Conservation (phyloP, 2,329 filamentous ascomycete species). For the Rhynchosporium secalis region DNA sequence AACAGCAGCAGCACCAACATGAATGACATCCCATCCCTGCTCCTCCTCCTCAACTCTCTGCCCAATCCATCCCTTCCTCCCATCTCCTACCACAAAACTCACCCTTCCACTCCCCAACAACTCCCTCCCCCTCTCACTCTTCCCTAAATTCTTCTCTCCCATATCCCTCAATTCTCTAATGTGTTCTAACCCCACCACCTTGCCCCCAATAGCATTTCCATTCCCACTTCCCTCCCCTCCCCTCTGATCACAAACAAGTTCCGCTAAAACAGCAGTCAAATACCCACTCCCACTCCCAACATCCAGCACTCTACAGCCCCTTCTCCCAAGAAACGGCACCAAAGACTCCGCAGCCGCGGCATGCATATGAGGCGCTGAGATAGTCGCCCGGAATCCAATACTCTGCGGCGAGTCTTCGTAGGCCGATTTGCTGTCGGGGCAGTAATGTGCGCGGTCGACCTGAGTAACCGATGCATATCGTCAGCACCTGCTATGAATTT, state of each 20-base stretch:
- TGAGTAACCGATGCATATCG: constrained; percentile 39
- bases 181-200: constrained; percentile 74
- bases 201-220: constrained; percentile 34
- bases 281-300: constrained; percentile 79
- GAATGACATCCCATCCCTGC: constrained; percentile 82
- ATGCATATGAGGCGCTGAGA: constrained; percentile 74
- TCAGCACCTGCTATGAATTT: constrained; percentile 19
- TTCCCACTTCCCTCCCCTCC: background rate
- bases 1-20: constrained; percentile 84
- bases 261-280: constrained; percentile 83
- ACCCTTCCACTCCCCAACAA: constrained; percentile 67
- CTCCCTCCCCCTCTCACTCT: constrained; percentile 56
- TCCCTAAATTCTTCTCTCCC: constrained; percentile 64
- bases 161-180: constrained; percentile 64
- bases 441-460: constrained; percentile 88
- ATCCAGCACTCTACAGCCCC: constrained; percentile 60
- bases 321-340: constrained; percentile 53
- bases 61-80: constrained; percentile 59
- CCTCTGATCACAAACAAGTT: constrained; percentile 43
- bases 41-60: constrained; percentile 46
- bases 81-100: constrained; percentile 74
- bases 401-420: constrained; percentile 73
- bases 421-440: constrained; percentile 64
- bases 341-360: constrained; percentile 64
- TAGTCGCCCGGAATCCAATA: constrained; percentile 68